Conservation (phyloP, 2,329 filamentous ascomycete species). For the Verticillium tricorpus region DNA sequence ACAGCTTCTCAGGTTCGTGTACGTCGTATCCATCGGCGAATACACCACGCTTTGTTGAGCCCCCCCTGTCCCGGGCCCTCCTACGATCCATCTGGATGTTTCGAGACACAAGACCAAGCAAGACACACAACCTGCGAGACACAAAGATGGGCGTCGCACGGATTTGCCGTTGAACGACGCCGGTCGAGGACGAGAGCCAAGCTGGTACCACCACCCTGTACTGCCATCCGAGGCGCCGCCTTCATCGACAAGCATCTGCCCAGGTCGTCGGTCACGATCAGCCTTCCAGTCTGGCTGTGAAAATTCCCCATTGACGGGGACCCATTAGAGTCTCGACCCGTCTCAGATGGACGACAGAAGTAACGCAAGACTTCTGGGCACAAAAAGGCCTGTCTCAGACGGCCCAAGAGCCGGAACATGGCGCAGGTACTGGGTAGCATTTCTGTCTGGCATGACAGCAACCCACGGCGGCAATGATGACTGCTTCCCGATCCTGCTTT, state of each 20-base stretch:
- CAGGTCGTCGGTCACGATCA: not conserved
- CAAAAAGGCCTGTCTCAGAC: not conserved
- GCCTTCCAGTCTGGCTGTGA: not conserved
- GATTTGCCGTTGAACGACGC: not conserved
- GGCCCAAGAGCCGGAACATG: not conserved
- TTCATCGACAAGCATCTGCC: not conserved
- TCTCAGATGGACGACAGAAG: not conserved
- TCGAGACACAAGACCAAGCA: not conserved
- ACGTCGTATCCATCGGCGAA: slow-evolving; percentile 9
- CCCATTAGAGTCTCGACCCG: not conserved
- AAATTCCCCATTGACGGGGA: not conserved
- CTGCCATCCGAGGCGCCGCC: not conserved
- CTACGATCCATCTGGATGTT: not conserved
- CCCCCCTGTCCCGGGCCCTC: not conserved
- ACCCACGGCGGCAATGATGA: not conserved
- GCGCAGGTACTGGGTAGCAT: not conserved
- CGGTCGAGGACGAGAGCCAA: not conserved
- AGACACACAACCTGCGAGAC: not conserved
- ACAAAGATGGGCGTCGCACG: not conserved
- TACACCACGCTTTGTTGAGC: slow-evolving; percentile 9
- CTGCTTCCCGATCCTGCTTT: no score
- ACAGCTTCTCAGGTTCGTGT: no score
- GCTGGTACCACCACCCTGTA: not conserved
- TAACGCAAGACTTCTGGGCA: not conserved
- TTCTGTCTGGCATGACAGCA: not conserved